Evolutionary conservation across 2,329 filamentous ascomycete species (phyloP), one percentile per base, ranked within the genome.

Genomic region (Chaetothyriales sp.): DNA sequence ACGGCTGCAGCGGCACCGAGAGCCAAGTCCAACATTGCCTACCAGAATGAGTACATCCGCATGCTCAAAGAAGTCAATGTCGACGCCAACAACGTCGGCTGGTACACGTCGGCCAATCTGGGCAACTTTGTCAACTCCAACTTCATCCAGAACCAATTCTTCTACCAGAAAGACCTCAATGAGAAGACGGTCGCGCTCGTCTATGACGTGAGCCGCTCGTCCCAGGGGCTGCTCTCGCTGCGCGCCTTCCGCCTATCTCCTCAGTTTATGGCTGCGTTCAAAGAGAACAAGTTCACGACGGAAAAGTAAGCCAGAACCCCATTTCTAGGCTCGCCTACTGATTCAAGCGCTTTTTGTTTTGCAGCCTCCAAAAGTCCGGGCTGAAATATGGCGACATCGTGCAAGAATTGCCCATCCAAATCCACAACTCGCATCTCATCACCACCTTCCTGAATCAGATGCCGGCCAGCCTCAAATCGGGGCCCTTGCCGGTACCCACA

Each of bases 51-150:
- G 71, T 97, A 97, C 90, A 90, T 98, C 70, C 86, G 89, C 66
- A 89, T 92, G 70, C 75, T 97, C 58, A 85, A 90, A 69, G 92
- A 97, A 72, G 92, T 98, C 65, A 98, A 97, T 69, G 86, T 97
- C 54, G 92, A 98, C 69, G 92, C 92, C 60, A 95, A 97, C 76
- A 94, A 88, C 65, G 88, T 94, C 55, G 92, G 92, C 64, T 98
- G 89, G 89, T 98, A 98, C 75, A 95, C 89, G 54, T 95, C 89
- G 74, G 88, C 89, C 58, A 95, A 89, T 70, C 94, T 98, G 86
- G 92, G 92, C 70, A 97, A 95, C 77, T 97, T 97, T 63, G 78
- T 97, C 76, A 95, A 89, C 76, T 70, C 85, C 66, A 86, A 85
- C 75, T 89, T 95, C 67, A 86, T 98, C 70, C 92, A 98, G 78